Conservation (phyloP, 192 early-diverging fungal genomes). For the Backusella tuberculispora region DNA sequence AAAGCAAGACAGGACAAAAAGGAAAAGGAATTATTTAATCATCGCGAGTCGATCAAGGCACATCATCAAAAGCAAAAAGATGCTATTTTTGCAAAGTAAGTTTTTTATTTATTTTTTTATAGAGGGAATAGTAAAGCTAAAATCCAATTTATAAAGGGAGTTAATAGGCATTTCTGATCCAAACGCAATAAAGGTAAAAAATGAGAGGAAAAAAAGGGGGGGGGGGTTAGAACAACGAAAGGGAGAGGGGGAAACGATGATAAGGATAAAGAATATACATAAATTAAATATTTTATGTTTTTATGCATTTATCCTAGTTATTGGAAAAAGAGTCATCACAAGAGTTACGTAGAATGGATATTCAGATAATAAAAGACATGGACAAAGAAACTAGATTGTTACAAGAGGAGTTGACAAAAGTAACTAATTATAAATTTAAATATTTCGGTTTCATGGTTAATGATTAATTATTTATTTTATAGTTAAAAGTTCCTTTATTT, state of each 20-base stretch:
- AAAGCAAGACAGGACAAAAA: slow-evolving; percentile 28
- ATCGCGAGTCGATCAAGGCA: slow-evolving; percentile 17
- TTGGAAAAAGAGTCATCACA: background rate
- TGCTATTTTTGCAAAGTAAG: slow-evolving; percentile 28
- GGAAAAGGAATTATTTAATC: slow-evolving; percentile 26
- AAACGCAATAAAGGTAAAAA: slow-evolving; percentile 22
- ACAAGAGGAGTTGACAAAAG: slow-evolving; percentile 18
- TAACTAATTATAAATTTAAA: background rate
- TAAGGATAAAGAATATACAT: no score
- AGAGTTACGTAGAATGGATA: slow-evolving; percentile 7
- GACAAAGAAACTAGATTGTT: slow-evolving; percentile 14
- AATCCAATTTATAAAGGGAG: slow-evolving; percentile 2
- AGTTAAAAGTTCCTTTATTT: slow-evolving; percentile 35
- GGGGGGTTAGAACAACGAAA: no score
- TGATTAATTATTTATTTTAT: no score
- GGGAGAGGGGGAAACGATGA: background rate
- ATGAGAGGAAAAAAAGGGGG: slow-evolving; percentile 4
- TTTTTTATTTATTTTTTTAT: background rate
- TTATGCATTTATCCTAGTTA: background rate
- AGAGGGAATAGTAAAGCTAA: background rate
- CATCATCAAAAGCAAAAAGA: slow-evolving; percentile 20
- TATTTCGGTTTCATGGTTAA: no score
- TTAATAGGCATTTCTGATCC: slow-evolving; percentile 26
- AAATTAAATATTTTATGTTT: background rate
- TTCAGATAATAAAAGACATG: slow-evolving; percentile 21